phyloP scores from a whole-genome alignment of 257 asterid species.

The Solanum lycopersicoides region DNA sequence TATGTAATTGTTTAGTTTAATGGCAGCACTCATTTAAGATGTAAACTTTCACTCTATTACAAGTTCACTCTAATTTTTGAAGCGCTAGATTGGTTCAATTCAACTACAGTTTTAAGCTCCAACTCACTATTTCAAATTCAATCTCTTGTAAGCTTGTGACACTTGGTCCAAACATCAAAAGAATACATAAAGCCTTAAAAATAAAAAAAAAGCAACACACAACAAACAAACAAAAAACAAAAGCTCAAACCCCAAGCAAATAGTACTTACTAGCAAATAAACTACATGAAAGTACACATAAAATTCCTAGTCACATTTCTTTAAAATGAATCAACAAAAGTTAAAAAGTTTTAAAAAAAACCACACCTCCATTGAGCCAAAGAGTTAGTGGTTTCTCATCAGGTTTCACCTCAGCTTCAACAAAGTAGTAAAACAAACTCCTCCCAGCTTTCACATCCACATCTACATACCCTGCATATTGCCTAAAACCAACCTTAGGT shows the following conservation, averaged over 20 bases:
- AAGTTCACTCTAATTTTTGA: neutral
- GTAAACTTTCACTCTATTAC: neutral
- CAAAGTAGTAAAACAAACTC: slow-evolving; percentile 89
- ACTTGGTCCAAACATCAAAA: neutral
- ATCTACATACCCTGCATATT: slow-evolving; percentile 87
- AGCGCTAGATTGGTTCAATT: neutral
- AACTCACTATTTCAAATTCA: neutral
- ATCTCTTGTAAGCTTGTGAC: neutral
- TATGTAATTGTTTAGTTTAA: neutral
- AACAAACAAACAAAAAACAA: neutral
- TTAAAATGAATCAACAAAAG: neutral
- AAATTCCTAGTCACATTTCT: neutral
- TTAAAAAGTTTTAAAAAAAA: neutral
- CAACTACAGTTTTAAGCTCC: neutral
- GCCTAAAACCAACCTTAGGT: slow-evolving; percentile 69
- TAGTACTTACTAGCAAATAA: neutral
- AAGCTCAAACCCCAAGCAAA: slow-evolving; percentile 1
- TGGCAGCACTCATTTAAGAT: neutral
- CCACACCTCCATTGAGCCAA: slow-evolving; percentile 95
- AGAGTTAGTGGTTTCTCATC: slow-evolving; percentile 65
- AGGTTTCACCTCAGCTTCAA: slow-evolving; percentile 73
- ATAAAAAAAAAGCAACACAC: neutral
- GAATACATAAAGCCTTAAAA: neutral
- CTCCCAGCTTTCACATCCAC: slow-evolving; percentile 74
- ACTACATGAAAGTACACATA: neutral